Conservation (phyloP, 2,329 filamentous ascomycete species). For the Fusarium agapanthi region DNA sequence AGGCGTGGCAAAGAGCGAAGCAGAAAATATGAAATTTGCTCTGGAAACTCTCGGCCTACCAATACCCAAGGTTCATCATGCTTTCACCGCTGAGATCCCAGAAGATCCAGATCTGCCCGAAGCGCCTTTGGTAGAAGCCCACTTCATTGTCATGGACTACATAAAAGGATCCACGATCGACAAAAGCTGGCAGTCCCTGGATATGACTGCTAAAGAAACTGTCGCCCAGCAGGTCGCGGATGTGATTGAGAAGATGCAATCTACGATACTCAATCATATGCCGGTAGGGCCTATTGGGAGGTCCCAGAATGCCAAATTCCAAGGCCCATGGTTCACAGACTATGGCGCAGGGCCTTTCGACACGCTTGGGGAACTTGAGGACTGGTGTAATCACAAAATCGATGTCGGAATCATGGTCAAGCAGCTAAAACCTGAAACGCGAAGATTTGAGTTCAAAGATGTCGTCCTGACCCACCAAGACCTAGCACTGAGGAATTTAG, state of each 20-base stretch:
- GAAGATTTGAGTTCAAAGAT: accelerated
- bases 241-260: accelerated
- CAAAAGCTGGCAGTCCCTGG: accelerated
- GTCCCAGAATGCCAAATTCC: accelerated
- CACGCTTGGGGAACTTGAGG: accelerated
- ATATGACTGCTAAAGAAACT: accelerated
- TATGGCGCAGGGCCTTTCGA: neutral
- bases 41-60: accelerated
- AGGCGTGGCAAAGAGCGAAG: neutral
- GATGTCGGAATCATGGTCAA: accelerated
- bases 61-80: accelerated
- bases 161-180: accelerated
- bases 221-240: accelerated
- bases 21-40: neutral
- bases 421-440: accelerated
- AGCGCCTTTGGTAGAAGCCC: neutral
- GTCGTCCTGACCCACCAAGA: accelerated
- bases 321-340: neutral
- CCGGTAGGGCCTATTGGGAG: accelerated
- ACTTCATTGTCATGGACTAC: neutral
- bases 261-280: accelerated
- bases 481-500: accelerated
- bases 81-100: neutral
- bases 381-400: neutral
- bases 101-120: neutral